Conservation (phyloP, 768 basidiomycete genomes). For the Tylopilus sp. region DNA sequence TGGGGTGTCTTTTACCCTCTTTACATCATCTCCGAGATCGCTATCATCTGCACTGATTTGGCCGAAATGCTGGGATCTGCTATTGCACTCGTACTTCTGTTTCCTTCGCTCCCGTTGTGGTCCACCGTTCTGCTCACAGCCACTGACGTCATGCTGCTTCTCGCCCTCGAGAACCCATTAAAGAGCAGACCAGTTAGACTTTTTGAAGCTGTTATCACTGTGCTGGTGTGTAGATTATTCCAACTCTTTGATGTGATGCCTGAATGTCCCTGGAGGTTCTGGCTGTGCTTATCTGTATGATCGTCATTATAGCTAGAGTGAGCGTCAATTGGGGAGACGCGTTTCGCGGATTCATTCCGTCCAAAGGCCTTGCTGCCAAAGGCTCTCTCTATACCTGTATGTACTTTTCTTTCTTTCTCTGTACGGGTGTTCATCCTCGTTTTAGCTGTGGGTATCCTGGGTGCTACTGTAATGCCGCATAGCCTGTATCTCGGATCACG, state of each 20-base stretch:
- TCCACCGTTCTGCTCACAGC: constrained; percentile 68
- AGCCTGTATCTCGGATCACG: constrained; percentile 87
- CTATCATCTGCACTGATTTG: constrained; percentile 75
- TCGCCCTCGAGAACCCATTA: constrained; percentile 69
- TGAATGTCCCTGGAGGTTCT: constrained; percentile 43
- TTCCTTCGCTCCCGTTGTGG: constrained; percentile 67
- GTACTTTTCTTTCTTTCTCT: constrained; percentile 19
- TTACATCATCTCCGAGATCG: constrained; percentile 61
- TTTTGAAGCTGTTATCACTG: constrained; percentile 65
- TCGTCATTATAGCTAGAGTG: constrained; percentile 69
- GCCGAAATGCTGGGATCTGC: constrained; percentile 82
- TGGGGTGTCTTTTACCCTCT: constrained; percentile 64
- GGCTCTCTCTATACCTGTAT: constrained; percentile 65
- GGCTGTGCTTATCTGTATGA: constrained; percentile 75
- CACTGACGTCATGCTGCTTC: constrained; percentile 64
- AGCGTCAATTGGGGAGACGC: constrained; percentile 67
- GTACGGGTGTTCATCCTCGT: constrained; percentile 12
- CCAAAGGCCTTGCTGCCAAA: constrained; percentile 52
- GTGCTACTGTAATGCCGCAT: constrained; percentile 93
- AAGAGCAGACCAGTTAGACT: constrained; percentile 60
- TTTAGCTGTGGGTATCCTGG: constrained; percentile 66
- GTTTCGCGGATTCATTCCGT: constrained; percentile 76
- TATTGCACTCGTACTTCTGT: constrained; percentile 74
- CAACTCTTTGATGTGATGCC: neutral
- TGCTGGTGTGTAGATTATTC: constrained; percentile 42